A percentile compares a stretch with the other conserved stretches of the same genome.
phyloP scores from a whole-genome alignment of 1,139 yeast species.

The Geotrichum fermentans region DNA sequence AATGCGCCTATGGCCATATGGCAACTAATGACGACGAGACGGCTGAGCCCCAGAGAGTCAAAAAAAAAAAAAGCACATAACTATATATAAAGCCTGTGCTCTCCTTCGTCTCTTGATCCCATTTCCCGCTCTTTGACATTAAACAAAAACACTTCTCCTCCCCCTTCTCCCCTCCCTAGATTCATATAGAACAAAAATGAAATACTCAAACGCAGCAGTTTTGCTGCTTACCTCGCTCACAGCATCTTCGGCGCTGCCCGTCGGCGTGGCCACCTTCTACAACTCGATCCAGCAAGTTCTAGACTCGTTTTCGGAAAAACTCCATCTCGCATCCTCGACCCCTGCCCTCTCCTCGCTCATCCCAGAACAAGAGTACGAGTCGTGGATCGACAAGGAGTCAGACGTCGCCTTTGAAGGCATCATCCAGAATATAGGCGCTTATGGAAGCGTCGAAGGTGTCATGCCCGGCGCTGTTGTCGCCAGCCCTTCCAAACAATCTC shows the following conservation, averaged over 20 bases:
- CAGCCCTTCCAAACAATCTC: slow-evolving; percentile 63
- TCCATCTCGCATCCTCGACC: neutral
- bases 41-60: too few relatives aligned
- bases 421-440: slow-evolving; percentile 61
- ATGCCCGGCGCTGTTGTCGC: slow-evolving; percentile 74
- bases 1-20: too few relatives aligned
- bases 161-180: neutral
- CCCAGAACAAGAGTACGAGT: slow-evolving; percentile 43
- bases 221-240: neutral
- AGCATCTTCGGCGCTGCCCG: slow-evolving; percentile 1
- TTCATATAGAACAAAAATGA: too few relatives aligned
- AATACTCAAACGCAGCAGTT: neutral
- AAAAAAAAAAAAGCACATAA: neutral
- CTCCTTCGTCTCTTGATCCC: neutral
- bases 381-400: slow-evolving; percentile 55
- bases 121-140: too few relatives aligned
- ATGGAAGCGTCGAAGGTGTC: slow-evolving; percentile 36
- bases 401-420: slow-evolving; percentile 51
- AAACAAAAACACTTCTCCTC: neutral
- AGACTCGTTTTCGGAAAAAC: neutral
- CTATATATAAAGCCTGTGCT: neutral
- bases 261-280: slow-evolving; percentile 2
- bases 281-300: slow-evolving; percentile 1
- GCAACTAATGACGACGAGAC: too few relatives aligned
- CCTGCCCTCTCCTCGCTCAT: slow-evolving; percentile 18